Percentiles rank a stretch among this genome's conserved stretches.
Evolutionary conservation across 345 rosid species (phyloP).

Genomic region (Lenwebbia sp.): DNA sequence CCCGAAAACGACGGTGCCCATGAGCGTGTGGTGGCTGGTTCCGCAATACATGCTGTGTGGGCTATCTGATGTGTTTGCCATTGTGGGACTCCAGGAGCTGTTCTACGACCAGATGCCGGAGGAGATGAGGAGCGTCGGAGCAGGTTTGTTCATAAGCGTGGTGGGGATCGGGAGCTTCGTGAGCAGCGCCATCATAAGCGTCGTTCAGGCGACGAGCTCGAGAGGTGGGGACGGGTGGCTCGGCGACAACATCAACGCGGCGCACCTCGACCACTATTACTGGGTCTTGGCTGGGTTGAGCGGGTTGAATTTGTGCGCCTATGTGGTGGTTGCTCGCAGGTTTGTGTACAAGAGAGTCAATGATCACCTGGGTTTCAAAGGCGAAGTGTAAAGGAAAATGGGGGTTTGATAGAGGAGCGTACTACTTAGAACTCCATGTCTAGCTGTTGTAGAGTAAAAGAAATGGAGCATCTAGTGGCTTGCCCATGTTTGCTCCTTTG

Average conservation of each 20-base stretch:
- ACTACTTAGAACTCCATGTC: not conserved
- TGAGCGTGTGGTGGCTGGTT: conserved; percentile 75
- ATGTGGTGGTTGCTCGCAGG: conserved; percentile 33
- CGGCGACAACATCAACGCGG: conserved; percentile 51
- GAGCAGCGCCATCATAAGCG: conserved; percentile 42
- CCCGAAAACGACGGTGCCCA: conserved; percentile 51
- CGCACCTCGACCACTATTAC: conserved; percentile 52
- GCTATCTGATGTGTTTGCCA: conserved; percentile 48
- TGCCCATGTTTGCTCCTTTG: not conserved
- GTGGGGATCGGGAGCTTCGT: conserved; percentile 72
- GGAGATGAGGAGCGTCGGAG: conserved; percentile 75
- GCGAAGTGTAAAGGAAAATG: not conserved
- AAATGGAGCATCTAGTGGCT: not conserved
- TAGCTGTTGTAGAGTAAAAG: not conserved
- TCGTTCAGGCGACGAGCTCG: conserved; percentile 34
- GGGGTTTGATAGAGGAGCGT: not conserved
- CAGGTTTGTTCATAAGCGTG: conserved; percentile 55
- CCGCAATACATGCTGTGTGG: conserved; percentile 68
- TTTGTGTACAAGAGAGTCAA: conserved; percentile 59
- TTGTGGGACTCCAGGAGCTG: conserved; percentile 80
- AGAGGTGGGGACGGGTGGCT: conserved; percentile 47
- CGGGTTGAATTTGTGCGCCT: conserved; percentile 43
- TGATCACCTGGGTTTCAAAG: not conserved
- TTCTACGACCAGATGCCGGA: conserved; percentile 91
- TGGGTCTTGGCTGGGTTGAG: conserved; percentile 67